phyloP scores from a whole-genome alignment of 495 filamentous ascomycete species.

The Penicillium ucsense region DNA sequence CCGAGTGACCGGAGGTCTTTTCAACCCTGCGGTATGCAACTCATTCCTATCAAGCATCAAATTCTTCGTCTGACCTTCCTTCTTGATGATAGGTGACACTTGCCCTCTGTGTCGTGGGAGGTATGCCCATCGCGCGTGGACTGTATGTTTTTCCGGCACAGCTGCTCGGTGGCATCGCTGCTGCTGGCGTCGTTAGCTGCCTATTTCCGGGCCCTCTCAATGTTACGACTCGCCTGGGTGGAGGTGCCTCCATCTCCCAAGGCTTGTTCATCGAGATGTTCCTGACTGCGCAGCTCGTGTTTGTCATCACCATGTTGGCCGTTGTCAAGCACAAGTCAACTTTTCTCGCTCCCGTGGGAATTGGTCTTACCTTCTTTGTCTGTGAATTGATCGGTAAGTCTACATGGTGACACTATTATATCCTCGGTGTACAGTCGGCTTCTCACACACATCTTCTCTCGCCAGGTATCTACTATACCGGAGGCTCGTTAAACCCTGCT shows the following conservation, averaged over 20 bases:
- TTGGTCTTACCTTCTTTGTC: constrained; percentile 65
- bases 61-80: too few relatives aligned
- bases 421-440: background rate
- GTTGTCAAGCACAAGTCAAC: constrained; percentile 76
- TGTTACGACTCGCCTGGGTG: constrained; percentile 50
- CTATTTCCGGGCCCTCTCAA: constrained; percentile 54
- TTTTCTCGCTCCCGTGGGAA: constrained; percentile 67
- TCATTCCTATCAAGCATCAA: too few relatives aligned
- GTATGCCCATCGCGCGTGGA: constrained; percentile 42
- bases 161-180: constrained; percentile 47
- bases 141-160: constrained; percentile 43
- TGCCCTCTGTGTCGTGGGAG: constrained; percentile 47
- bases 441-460: background rate
- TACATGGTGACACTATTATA: background rate
- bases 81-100: constrained; percentile 40
- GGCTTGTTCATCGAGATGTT: constrained; percentile 77
- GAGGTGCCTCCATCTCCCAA: constrained; percentile 47
- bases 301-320: constrained; percentile 75
- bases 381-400: constrained; percentile 51
- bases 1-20: constrained; percentile 67
- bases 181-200: constrained; percentile 50
- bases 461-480: constrained; percentile 59
- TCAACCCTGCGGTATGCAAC: constrained; percentile 61
- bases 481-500: constrained; percentile 64
- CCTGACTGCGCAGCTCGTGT: constrained; percentile 65